These are phyloP conservation scores for Epichloe baconii DNA, from an alignment of 2,329 filamentous ascomycete species.

Conservation along the genomic window DNA sequence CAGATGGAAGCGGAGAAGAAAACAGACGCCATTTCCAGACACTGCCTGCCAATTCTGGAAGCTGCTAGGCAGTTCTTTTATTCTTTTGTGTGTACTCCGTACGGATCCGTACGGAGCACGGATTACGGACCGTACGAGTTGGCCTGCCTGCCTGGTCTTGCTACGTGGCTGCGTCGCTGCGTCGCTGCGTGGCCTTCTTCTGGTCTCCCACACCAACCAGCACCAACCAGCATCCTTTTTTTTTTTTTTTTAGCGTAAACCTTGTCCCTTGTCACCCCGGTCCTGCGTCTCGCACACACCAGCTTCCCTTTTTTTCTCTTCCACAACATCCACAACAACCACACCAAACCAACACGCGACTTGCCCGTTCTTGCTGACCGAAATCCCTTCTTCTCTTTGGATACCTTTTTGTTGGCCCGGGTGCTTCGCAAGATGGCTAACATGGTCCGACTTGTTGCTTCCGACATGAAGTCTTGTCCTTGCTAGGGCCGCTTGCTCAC, in stretches of 20 bases:
- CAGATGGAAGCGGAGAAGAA: too few species aligned
- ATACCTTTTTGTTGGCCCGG: not conserved
- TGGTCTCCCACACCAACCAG: too few species aligned
- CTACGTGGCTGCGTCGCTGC: too few species aligned
- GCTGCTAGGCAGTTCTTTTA: too few species aligned
- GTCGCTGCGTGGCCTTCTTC: too few species aligned
- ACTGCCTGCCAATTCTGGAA: not conserved
- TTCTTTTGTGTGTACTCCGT: too few species aligned
- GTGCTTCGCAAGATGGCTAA: slow-evolving; percentile 12
- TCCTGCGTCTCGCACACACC: not conserved
- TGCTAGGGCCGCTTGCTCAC: slow-evolving; percentile 8
- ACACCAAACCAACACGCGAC: slow-evolving; percentile 3
- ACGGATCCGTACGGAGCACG: too few species aligned
- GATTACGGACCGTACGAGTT: too few species aligned
- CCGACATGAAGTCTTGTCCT: slow-evolving; percentile 9
- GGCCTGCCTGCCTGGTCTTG: too few species aligned
- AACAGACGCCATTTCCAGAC: too few species aligned
- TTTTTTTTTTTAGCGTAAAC: not conserved
- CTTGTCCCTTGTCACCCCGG: not conserved
- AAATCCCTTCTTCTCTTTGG: not conserved
- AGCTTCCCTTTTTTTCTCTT: not conserved
- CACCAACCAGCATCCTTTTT: too few species aligned
- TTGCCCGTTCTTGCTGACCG: slow-evolving; percentile 6
- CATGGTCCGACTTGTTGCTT: slow-evolving; percentile 9
- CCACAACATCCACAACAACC: not conserved